Conservation (phyloP, 2,329 filamentous ascomycete genomes). For the Claviceps paspali region DNA sequence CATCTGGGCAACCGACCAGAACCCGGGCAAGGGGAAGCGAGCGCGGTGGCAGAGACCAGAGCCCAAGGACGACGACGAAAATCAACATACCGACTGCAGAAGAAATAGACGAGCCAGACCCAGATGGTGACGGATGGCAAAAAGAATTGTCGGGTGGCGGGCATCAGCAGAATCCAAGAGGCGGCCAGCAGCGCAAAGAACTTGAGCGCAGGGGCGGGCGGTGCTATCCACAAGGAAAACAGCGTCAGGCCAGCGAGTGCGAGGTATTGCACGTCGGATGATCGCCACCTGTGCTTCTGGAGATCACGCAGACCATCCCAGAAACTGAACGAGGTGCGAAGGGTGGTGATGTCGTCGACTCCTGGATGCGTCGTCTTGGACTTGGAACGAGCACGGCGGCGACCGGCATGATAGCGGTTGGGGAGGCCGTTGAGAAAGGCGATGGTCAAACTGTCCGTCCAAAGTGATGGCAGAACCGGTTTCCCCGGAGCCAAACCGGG, state of each 20-base stretch:
- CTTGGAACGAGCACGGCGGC: constrained; percentile 24
- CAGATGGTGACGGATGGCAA: constrained; percentile 74
- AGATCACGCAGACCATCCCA: constrained; percentile 62
- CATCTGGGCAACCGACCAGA: too few relatives aligned
- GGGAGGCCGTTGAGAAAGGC: constrained; percentile 28
- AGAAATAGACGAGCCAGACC: constrained; percentile 82
- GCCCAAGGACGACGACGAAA: too few relatives aligned
- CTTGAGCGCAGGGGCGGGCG: constrained; percentile 67
- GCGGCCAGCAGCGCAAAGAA: constrained; percentile 53
- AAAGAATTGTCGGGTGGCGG: constrained; percentile 80
- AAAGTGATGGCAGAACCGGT: constrained; percentile 24
- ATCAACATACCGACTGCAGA: constrained; percentile 82
- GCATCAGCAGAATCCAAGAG: constrained; percentile 58
- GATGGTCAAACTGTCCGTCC: constrained; percentile 25
- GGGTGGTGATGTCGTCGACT: constrained; percentile 49
- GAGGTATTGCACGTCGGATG: constrained; percentile 75
- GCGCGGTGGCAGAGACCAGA: too few relatives aligned
- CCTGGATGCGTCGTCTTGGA: constrained; percentile 18
- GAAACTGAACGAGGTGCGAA: constrained; percentile 73
- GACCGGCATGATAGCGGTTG: constrained; percentile 23
- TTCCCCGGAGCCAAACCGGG: constrained; percentile 22
- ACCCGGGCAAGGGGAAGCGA: too few relatives aligned
- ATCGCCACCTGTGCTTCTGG: constrained; percentile 62
- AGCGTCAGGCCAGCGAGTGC: constrained; percentile 58
- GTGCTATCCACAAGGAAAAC: constrained; percentile 72